Conservation (phyloP, 1,284 basidiomycete genomes). For the Tetrapyrgos nigripes region DNA sequence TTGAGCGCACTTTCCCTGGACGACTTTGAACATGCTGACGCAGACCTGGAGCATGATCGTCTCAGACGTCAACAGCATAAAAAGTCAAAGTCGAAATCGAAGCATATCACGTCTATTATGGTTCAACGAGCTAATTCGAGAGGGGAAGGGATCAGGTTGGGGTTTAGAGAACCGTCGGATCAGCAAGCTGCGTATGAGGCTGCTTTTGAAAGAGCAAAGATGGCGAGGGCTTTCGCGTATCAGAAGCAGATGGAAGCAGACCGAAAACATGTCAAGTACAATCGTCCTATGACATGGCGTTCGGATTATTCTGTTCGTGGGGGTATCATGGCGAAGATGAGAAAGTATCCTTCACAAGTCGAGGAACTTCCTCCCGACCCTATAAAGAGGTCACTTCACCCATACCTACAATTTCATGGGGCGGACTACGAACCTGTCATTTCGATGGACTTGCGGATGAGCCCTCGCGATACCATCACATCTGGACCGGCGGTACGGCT, state of each 20-base stretch:
- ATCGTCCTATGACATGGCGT: slow-evolving; percentile 44
- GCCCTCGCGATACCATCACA: not conserved
- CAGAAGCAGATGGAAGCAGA: not conserved
- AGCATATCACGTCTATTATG: not conserved
- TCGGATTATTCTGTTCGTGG: slow-evolving; percentile 36
- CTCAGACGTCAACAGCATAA: not conserved
- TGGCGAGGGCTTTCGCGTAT: not conserved
- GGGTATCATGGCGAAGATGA: slow-evolving; percentile 12
- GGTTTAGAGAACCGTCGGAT: not conserved
- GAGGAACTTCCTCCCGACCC: not conserved
- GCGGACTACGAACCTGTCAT: not conserved
- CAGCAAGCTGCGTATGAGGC: not conserved
- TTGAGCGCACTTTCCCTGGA: not conserved
- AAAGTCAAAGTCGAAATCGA: not conserved
- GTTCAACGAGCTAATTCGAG: not conserved
- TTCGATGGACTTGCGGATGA: not conserved
- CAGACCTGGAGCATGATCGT: not conserved
- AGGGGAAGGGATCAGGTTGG: not conserved
- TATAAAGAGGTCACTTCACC: not conserved
- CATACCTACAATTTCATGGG: not conserved
- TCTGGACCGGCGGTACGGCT: not conserved
- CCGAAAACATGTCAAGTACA: not conserved
- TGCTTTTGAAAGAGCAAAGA: not conserved
- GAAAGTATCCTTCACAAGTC: not conserved
- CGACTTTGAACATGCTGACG: not conserved